Percentiles rank a stretch among this genome's conserved stretches.
Evolutionary conservation across 345 rosid species (phyloP).

Genomic region (Leavenworthia alabamica): DNA sequence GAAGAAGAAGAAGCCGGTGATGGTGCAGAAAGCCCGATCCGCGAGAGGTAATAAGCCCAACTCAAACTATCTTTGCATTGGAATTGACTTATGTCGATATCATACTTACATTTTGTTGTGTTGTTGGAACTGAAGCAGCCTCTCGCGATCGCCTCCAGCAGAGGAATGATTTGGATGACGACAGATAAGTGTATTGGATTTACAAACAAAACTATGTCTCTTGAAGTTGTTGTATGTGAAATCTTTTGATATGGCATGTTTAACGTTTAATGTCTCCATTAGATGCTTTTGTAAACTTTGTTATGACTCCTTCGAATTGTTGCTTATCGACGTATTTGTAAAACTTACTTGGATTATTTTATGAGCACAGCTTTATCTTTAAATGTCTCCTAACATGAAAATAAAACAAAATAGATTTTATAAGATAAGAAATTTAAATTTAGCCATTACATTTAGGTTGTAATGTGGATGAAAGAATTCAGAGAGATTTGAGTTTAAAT

Average conservation of each 20-base stretch:
- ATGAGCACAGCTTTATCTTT: background rate
- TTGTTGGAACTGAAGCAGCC: background rate
- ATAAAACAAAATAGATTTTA: too few species aligned
- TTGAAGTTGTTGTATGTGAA: background rate
- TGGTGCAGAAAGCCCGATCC: conserved; percentile 28
- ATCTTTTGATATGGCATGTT: background rate
- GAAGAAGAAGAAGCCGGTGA: conserved; percentile 5
- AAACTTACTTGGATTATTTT: background rate
- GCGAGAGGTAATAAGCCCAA: conserved; percentile 14
- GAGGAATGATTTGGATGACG: conserved; percentile 21
- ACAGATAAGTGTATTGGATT: background rate
- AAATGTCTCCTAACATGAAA: too few species aligned
- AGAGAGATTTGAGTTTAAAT: too few species aligned
- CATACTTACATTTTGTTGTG: background rate
- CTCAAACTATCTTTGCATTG: too few species aligned
- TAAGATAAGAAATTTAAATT: too few species aligned
- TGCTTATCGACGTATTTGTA: background rate
- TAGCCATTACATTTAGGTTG: too few species aligned
- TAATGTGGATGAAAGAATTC: too few species aligned
- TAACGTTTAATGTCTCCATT: background rate
- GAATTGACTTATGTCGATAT: background rate
- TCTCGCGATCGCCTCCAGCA: conserved; percentile 23
- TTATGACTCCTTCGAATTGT: background rate
- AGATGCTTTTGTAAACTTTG: background rate
- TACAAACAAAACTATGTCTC: background rate